Percentiles rank a stretch among this genome's conserved stretches.
Evolutionary conservation across 2,329 filamentous ascomycete species (phyloP).

Genomic region (Pyrenophora seminiperda): DNA sequence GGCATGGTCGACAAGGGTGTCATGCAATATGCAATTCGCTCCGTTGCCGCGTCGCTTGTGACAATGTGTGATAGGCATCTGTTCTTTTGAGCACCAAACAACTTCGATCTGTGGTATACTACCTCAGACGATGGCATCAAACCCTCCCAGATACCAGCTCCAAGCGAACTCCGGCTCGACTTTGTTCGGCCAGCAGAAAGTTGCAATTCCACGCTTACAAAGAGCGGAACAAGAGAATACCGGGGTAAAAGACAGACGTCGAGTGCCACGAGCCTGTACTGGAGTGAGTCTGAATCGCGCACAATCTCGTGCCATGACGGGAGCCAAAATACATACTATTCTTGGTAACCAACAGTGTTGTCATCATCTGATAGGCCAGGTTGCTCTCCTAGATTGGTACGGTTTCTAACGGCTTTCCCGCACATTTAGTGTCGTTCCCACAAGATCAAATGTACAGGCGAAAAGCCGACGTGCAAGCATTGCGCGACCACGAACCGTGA

Average conservation of each 20-base stretch:
- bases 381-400: background rate
- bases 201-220: slow-evolving; percentile 42
- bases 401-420: slow-evolving; percentile 16
- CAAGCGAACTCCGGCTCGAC: slow-evolving; percentile 12
- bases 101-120: slow-evolving; percentile 7
- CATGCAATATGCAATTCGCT: slow-evolving; percentile 1
- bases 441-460: slow-evolving; percentile 51
- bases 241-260: slow-evolving; percentile 28
- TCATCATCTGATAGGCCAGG: slow-evolving; percentile 5
- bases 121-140: slow-evolving; percentile 17
- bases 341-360: background rate
- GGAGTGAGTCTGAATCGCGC: slow-evolving; percentile 26
- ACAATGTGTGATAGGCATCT: slow-evolving; percentile 7
- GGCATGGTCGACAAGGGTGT: slow-evolving; percentile 1
- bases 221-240: slow-evolving; percentile 15
- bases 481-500: slow-evolving; percentile 41
- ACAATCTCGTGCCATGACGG: background rate
- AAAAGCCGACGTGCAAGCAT: slow-evolving; percentile 45
- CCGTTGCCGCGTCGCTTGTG: slow-evolving; percentile 5
- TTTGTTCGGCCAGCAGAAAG: slow-evolving; percentile 26
- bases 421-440: slow-evolving; percentile 43
- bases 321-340: background rate
- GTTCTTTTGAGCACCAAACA: slow-evolving; percentile 9
- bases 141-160: slow-evolving; percentile 8
- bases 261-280: slow-evolving; percentile 39